Evolutionary conservation across 768 basidiomycete genomes (phyloP).

Genomic region (Termitomyces titanicus): DNA sequence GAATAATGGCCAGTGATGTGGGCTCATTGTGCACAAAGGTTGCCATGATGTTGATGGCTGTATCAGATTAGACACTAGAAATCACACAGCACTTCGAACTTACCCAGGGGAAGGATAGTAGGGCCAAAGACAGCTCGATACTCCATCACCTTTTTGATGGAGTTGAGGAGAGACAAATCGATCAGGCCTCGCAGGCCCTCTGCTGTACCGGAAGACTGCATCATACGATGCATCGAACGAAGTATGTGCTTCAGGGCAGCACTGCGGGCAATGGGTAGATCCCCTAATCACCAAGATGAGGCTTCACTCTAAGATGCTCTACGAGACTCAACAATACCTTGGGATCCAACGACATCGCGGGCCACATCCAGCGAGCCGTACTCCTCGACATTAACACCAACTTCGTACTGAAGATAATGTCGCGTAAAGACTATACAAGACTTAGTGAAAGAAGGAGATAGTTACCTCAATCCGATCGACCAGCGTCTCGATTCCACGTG

Average conservation of each 20-base stretch:
- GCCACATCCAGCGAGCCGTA: constrained; percentile 41
- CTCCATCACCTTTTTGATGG: constrained; percentile 85
- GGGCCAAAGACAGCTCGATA: constrained; percentile 83
- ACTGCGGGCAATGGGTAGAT: constrained; percentile 69
- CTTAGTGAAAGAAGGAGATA: constrained; percentile 17
- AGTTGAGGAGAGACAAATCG: constrained; percentile 81
- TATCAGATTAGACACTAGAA: constrained; percentile 8
- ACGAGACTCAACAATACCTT: constrained; percentile 39
- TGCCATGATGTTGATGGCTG: constrained; percentile 92
- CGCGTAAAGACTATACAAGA: constrained; percentile 10
- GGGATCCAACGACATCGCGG: constrained; percentile 46
- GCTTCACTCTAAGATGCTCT: neutral
- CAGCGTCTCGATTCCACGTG: constrained; percentile 79
- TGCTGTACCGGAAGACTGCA: constrained; percentile 92
- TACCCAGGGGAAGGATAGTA: constrained; percentile 81
- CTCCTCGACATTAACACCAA: constrained; percentile 61
- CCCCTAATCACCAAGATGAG: constrained; percentile 37
- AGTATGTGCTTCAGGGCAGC: constrained; percentile 88
- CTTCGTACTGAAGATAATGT: constrained; percentile 48
- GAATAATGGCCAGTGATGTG: constrained; percentile 87
- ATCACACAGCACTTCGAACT: constrained; percentile 19
- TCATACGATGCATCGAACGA: constrained; percentile 93
- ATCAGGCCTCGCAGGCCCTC: constrained; percentile 94
- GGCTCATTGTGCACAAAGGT: constrained; percentile 99
- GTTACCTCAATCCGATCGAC: constrained; percentile 86